phyloP scores from a whole-genome alignment of 1,139 yeast species.

The Petasospora rhodanensis region DNA sequence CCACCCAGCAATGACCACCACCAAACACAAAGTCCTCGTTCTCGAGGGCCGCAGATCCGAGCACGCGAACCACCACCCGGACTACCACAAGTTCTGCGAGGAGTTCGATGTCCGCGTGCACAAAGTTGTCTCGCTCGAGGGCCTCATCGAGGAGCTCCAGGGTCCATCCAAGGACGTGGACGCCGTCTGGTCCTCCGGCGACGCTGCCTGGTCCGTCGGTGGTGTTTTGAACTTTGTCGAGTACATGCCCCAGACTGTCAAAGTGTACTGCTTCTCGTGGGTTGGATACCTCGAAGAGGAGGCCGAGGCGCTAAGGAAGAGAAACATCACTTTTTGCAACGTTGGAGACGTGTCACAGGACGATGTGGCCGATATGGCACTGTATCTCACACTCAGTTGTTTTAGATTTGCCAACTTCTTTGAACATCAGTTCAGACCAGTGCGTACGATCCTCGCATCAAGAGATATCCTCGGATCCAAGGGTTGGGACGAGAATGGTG shows the following conservation, averaged over 20 bases:
- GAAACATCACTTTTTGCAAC: conserved; percentile 20
- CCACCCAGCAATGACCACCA: conserved; percentile 1
- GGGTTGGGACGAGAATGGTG: conserved; percentile 22
- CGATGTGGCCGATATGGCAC: conserved; percentile 57
- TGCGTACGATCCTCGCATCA: conserved; percentile 20
- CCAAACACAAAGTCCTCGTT: conserved; percentile 26
- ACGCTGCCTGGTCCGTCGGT: conserved; percentile 48
- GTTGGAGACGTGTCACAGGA: conserved; percentile 23
- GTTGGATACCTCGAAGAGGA: conserved; percentile 50
- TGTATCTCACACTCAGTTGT: conserved; percentile 54
- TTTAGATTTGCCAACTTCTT: conserved; percentile 57
- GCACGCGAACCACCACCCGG: conserved; percentile 24
- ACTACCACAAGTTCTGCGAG: conserved; percentile 22
- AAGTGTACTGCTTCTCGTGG: conserved; percentile 59
- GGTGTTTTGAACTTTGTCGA: conserved; percentile 47
- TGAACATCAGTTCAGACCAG: conserved; percentile 38
- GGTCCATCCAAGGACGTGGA: conserved; percentile 34
- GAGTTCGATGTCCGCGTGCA: conserved; percentile 26
- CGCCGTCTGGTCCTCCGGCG: conserved; percentile 65
- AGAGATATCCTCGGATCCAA: conserved; percentile 33
- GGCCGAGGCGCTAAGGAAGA: conserved; percentile 41
- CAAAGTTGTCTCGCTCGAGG: conserved; percentile 37
- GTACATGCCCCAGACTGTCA: conserved; percentile 47
- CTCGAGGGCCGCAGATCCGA: conserved; percentile 25
- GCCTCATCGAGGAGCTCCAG: conserved; percentile 24